Conservation (phyloP, 768 basidiomycete species). For the Hypholoma sublateritium region DNA sequence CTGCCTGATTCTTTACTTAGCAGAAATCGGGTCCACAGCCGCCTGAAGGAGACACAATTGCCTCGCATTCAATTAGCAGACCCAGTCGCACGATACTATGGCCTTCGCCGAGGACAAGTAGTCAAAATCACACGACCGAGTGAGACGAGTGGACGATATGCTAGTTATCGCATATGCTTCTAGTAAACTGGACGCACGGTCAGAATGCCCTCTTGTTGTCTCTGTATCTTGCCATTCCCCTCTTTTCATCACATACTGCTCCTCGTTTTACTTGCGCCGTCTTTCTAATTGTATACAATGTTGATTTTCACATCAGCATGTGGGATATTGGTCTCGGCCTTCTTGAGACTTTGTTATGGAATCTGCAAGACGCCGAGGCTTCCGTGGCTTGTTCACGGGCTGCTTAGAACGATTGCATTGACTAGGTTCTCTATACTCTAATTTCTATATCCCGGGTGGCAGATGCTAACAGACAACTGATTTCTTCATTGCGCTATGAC, state of each 20-base stretch:
- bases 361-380: conserved; percentile 20
- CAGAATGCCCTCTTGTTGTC: conserved; percentile 10
- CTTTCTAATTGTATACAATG: conserved; percentile 27
- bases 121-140: conserved; percentile 98
- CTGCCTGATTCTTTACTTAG: conserved; percentile 8
- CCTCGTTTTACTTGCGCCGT: conserved; percentile 21
- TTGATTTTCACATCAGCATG: conserved; percentile 15
- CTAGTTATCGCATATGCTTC: conserved; percentile 91
- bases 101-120: conserved; percentile 91
- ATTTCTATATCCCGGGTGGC: conserved; percentile 12
- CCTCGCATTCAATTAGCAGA: conserved; percentile 96
- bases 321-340: conserved; percentile 18
- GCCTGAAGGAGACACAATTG: conserved; percentile 95
- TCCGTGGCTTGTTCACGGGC: conserved; percentile 17
- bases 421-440: conserved; percentile 9
- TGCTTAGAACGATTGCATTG: background rate
- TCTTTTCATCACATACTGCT: conserved; percentile 15
- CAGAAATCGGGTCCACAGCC: conserved; percentile 50
- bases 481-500: background rate
- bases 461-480: background rate
- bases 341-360: conserved; percentile 14
- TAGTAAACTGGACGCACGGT: conserved; percentile 27
- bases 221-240: conserved; percentile 8
- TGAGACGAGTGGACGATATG: conserved; percentile 94
- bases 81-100: conserved; percentile 98